Conservation (phyloP, 2,329 filamentous ascomycete species). For the Talaromyces marneffei region DNA sequence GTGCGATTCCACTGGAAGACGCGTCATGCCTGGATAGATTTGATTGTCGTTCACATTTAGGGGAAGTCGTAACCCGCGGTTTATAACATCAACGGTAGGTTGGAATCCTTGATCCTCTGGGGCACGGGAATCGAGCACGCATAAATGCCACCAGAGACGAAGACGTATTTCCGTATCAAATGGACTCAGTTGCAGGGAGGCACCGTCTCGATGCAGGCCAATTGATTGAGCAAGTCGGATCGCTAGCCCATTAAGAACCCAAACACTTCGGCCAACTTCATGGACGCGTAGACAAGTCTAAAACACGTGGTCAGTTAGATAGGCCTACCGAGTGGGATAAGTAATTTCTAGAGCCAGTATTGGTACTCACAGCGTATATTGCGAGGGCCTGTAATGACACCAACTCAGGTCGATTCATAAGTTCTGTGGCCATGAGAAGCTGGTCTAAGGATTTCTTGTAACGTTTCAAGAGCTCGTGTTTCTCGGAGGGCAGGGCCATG, state of each 20-base stretch:
- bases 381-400: conserved; percentile 17
- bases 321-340: not conserved
- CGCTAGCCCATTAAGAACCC: conserved; percentile 53
- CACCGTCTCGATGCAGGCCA: conserved; percentile 56
- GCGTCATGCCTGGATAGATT: conserved; percentile 15
- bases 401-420: conserved; percentile 18
- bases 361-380: conserved; percentile 17
- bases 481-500: conserved; percentile 15
- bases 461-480: conserved; percentile 6
- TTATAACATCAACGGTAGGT: conserved; percentile 53
- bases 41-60: conserved; percentile 36
- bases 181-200: conserved; percentile 46
- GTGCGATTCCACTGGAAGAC: conserved; percentile 14
- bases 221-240: conserved; percentile 56
- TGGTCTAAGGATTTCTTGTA: conserved; percentile 14
- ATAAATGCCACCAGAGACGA: conserved; percentile 55
- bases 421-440: conserved; percentile 14
- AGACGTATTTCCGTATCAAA: conserved; percentile 57
- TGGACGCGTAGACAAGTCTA: conserved; percentile 51
- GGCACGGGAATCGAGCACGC: conserved; percentile 45
- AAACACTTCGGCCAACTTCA: conserved; percentile 41
- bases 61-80: conserved; percentile 26
- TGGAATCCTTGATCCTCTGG: conserved; percentile 57
- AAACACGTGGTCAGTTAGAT: conserved; percentile 44
- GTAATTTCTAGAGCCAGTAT: conserved; percentile 17